Evolutionary conservation across 2,329 filamentous ascomycete genomes (phyloP).

Genomic region (Colletotrichum salicis): DNA sequence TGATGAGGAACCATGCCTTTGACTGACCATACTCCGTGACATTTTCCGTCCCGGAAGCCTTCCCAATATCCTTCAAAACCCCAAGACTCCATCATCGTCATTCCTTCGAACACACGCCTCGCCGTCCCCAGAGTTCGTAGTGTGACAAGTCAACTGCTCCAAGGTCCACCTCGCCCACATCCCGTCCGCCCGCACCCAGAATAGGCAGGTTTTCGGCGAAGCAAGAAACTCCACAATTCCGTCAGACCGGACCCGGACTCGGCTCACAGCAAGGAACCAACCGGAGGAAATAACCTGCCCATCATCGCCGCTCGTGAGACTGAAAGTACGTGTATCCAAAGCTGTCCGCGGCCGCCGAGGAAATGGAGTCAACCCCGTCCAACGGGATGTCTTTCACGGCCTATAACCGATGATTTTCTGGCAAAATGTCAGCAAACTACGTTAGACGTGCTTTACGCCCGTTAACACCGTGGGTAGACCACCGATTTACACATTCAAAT

Average conservation of each 20-base stretch:
- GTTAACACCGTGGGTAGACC: conserved; percentile 1
- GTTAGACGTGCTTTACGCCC: neutral
- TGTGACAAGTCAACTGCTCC: too few species aligned
- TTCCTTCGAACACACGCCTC: too few species aligned
- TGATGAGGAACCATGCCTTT: neutral
- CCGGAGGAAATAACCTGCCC: neutral
- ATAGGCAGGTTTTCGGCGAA: neutral
- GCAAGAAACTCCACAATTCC: neutral
- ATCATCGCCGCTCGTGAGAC: neutral
- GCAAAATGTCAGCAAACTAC: neutral
- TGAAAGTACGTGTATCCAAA: neutral
- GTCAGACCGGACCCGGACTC: neutral
- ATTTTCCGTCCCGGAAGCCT: too few species aligned
- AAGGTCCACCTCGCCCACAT: too few species aligned
- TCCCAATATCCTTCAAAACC: too few species aligned
- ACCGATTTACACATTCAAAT: neutral
- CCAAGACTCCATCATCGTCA: too few species aligned
- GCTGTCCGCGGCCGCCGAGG: neutral
- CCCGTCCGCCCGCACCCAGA: neutral
- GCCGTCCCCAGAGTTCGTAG: too few species aligned
- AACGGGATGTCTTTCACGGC: neutral
- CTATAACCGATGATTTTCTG: neutral
- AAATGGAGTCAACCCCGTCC: neutral
- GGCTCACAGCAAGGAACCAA: neutral
- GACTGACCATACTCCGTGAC: neutral